Evolutionary conservation across 2,329 filamentous ascomycete genomes (phyloP).

Genomic region (Aspergillus brasiliensis): DNA sequence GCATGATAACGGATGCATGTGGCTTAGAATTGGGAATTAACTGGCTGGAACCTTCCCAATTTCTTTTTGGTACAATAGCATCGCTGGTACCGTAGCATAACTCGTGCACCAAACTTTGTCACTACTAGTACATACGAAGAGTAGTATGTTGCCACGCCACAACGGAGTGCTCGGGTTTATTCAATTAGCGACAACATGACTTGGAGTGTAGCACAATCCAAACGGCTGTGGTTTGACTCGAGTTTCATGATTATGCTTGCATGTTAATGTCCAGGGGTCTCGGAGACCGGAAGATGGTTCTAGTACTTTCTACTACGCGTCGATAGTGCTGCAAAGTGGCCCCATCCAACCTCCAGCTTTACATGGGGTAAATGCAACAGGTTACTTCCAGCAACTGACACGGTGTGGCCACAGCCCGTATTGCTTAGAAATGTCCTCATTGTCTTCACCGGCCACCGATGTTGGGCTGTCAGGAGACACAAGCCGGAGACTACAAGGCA

Average conservation of each 20-base stretch:
- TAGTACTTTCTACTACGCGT: not conserved
- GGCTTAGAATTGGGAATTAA: not conserved
- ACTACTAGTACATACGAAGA: not conserved
- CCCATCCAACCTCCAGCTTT: not conserved
- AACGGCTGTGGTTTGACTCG: not conserved
- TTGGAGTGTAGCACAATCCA: not conserved
- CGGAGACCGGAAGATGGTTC: not conserved
- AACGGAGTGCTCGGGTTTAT: not conserved
- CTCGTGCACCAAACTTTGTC: not conserved
- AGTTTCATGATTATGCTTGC: not conserved
- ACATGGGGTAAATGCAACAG: not conserved
- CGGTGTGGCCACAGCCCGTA: not conserved
- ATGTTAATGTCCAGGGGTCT: not conserved
- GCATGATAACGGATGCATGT: not conserved
- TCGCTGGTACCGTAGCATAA: not conserved
- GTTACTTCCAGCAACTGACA: not conserved
- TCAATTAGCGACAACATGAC: not conserved
- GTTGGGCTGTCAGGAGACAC: not conserved
- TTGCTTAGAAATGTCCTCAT: not conserved
- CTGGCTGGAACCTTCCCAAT: not conserved
- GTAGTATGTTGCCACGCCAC: not conserved
- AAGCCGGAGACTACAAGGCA: not conserved
- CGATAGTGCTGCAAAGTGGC: not conserved
- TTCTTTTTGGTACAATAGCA: not conserved
- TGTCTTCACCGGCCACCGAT: not conserved